These are phyloP conservation scores for Cynanchum wilfordii DNA, from an alignment of 257 asterid species.

Conservation along the genomic window DNA sequence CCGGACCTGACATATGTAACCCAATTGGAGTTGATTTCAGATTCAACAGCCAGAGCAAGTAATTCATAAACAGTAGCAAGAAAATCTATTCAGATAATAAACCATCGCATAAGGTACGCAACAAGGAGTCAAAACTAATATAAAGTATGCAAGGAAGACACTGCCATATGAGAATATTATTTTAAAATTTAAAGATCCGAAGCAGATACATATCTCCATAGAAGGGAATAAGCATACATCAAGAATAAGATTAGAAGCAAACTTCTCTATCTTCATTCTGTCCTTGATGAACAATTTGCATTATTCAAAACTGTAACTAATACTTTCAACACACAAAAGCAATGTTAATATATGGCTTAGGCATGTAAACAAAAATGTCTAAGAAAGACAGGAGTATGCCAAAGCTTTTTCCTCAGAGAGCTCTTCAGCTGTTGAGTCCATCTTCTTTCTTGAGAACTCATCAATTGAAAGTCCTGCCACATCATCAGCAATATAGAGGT, in stretches of 20 bases:
- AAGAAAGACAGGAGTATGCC: slow-evolving; percentile 82
- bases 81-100: too few relatives aligned
- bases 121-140: not conserved
- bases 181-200: not conserved
- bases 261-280: slow-evolving; percentile 19
- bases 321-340: slow-evolving; percentile 17
- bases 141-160: not conserved
- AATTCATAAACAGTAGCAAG: not conserved
- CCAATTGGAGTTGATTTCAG: too few relatives aligned
- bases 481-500: not conserved
- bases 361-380: slow-evolving; percentile 9
- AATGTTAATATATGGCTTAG: not conserved
- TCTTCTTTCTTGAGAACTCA: slow-evolving; percentile 68
- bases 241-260: slow-evolving; percentile 7
- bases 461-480: slow-evolving; percentile 71
- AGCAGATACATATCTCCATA: not conserved
- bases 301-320: slow-evolving; percentile 38
- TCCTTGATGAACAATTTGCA: slow-evolving; percentile 19
- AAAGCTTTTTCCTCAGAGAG: slow-evolving; percentile 82
- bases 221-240: not conserved
- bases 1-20: too few relatives aligned
- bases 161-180: not conserved
- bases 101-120: not conserved
- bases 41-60: too few relatives aligned
- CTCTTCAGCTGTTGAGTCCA: slow-evolving; percentile 77